These are phyloP conservation scores for Solanum appendiculatum DNA, from an alignment of 257 asterid genomes.

Conservation along the genomic window DNA sequence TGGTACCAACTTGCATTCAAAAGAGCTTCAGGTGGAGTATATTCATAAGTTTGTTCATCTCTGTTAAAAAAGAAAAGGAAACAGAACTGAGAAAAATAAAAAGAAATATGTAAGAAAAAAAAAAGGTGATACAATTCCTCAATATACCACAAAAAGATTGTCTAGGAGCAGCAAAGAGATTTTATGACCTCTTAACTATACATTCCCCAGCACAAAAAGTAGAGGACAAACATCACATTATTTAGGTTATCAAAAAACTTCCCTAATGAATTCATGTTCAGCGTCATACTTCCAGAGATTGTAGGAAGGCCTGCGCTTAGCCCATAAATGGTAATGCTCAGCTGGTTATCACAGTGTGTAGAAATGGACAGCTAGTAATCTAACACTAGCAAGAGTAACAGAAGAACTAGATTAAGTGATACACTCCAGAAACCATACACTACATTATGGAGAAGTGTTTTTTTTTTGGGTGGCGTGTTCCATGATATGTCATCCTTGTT, in stretches of 20 bases:
- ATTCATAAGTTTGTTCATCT: constrained; percentile 82
- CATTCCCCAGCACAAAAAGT: background rate
- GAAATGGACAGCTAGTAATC: background rate
- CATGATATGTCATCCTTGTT: background rate
- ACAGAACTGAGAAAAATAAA: background rate
- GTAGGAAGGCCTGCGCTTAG: background rate
- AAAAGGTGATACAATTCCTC: background rate
- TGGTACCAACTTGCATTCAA: constrained; percentile 82
- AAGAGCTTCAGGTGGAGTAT: constrained; percentile 96
- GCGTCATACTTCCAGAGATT: background rate
- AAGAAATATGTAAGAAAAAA: background rate
- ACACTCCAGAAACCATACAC: background rate
- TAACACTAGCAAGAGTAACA: background rate
- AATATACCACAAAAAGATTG: background rate
- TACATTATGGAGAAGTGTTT: background rate
- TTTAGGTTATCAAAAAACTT: background rate
- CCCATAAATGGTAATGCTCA: background rate
- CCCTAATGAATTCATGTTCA: background rate
- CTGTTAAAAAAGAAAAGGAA: constrained; percentile 21
- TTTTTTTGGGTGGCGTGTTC: background rate
- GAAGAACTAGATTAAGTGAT: background rate
- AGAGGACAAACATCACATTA: background rate
- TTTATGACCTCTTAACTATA: background rate
- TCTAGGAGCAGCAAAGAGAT: background rate
- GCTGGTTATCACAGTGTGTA: background rate